Base-by-base conservation (phyloP, 1,284 basidiomycete genomes). In the Ganoderma lucidum region DNA sequence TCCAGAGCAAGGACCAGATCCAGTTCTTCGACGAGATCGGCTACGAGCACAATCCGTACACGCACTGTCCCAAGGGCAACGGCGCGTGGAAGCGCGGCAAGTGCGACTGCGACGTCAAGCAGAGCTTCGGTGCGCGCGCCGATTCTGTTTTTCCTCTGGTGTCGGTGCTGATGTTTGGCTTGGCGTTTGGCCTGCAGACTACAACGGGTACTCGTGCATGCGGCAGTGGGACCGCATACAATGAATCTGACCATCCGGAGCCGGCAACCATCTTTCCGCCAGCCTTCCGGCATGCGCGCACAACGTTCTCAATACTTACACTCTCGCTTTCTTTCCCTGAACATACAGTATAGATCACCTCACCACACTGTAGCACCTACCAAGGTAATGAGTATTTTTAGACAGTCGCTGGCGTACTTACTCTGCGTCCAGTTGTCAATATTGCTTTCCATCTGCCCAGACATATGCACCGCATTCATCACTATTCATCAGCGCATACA, bases 1-100 rank as follows among this genome's bases (percentile, higher is more conserved):
- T 94, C 79, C 83, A 85, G 19, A 80, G 81, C 39, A 88, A 86
- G 73, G 83, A 87, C 66, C 85, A 90, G 78, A 87, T 93, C 66
- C 90, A 93, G 74, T 92, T 91, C 81, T 92, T 93, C 78, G 81
- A 86, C 71, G 85, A 89, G 71, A 89, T 90, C 58, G 88, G 87
- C n/a, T 90, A 89, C 76, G 83, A 86, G 74, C 88, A 90, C 72
- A 78, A 78, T 63, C 85, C 84, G 12, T 86, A 80, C 77, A 80
- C 76, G 67, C 88, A 90, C 75, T 90, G 89, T 74, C 88, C 89
- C 2, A 78, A 78, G 44, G 79, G 80, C 28, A 77, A 78, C 14
- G 81, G 75, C 23, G 77, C 80, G 45, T 86, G 88, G 81, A 71
- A 78, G 48, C 75, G 77, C 30, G 84, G 84, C 23, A 82, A 81